Evolutionary conservation across 257 asterid genomes (phyloP), one percentile per base, ranked within the genome.

Genomic region (Capsicum pubescens): DNA sequence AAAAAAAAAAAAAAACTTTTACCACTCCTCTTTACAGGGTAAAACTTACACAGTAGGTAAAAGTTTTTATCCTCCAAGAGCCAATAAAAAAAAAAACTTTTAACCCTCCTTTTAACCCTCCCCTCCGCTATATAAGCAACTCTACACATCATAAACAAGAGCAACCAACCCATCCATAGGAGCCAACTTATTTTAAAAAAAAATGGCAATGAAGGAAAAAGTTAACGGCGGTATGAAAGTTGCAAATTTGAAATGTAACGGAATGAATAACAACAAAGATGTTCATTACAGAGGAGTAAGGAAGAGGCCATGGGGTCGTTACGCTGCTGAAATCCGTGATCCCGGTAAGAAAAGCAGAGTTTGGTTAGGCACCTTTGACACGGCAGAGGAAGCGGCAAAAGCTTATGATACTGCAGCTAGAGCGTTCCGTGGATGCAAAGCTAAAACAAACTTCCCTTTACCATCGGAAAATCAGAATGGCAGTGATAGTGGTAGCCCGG

Each of bases 291-390:
- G 99, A n/a, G 99, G 99, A 36, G 99, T 95, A 5, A 70, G 99
- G 82, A 95, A 95, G 97, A 86, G 99, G 92, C 99, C 99, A 1
- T 95, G 98, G 98, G 98, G 98, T 32, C 96, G 98, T 5, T 95
- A 92, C 90, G 98, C 98, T 67, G 98, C 98, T 71, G 98, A 95
- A 87, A 95, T 95, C 89, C 95, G 98, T 5, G 98, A 95, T 84
- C 98, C 98, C 2, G 91, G 93, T 48, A 95, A 93, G 91, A 93
- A 93, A 57, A 91, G 91, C 84, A 91, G 98, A 4, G 98, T 95
- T 71, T 95, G 98, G 98, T 79, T 95, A 19, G 98, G 98, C 19
- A 95, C 98, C 0, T 95, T 95, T 83, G 98, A 94, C 88, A 93
- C 97, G 69, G 98, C 98, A 68, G 98, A 93, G 88, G 97, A 91